Evolutionary conservation across 1,284 basidiomycete genomes (phyloP).

Genomic region (Trichosporon sp.): DNA sequence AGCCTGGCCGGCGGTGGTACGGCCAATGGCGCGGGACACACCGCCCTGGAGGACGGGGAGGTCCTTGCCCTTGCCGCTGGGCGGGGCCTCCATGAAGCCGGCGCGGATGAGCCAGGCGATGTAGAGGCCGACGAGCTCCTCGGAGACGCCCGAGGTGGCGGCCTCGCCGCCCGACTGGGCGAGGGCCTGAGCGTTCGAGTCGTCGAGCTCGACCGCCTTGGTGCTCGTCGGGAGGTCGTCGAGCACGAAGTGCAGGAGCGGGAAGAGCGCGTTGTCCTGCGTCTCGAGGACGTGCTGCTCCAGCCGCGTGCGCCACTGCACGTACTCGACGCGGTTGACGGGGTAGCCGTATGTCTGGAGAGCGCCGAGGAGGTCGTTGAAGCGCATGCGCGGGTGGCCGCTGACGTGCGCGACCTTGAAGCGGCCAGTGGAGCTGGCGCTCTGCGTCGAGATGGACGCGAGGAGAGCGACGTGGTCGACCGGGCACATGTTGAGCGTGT

Average conservation of each 20-base stretch:
- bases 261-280: slow-evolving; percentile 96
- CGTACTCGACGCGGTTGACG: slow-evolving; percentile 79
- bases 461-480: slow-evolving; percentile 94
- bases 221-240: slow-evolving; percentile 97
- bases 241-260: slow-evolving; percentile 92
- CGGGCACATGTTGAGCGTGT: slow-evolving; percentile 97
- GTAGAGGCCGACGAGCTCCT: slow-evolving; percentile 79
- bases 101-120: slow-evolving; percentile 91
- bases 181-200: slow-evolving; percentile 75
- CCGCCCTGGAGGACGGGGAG: slow-evolving; percentile 54
- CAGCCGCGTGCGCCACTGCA: slow-evolving; percentile 86
- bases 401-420: slow-evolving; percentile 84
- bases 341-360: slow-evolving; percentile 79
- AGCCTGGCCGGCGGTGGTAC: slow-evolving; percentile 50
- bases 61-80: slow-evolving; percentile 41
- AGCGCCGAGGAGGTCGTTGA: slow-evolving; percentile 81
- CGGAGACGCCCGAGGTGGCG: slow-evolving; percentile 71
- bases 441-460: slow-evolving; percentile 68
- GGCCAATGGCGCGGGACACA: slow-evolving; percentile 54
- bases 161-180: slow-evolving; percentile 61
- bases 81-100: slow-evolving; percentile 77
- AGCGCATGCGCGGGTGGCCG: slow-evolving; percentile 82
- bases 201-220: slow-evolving; percentile 89
- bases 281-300: slow-evolving; percentile 93
- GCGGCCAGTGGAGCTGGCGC: slow-evolving; percentile 57